Base-by-base conservation (phyloP, 1,284 basidiomycete genomes). In the Ganoderma meredithae region DNA sequence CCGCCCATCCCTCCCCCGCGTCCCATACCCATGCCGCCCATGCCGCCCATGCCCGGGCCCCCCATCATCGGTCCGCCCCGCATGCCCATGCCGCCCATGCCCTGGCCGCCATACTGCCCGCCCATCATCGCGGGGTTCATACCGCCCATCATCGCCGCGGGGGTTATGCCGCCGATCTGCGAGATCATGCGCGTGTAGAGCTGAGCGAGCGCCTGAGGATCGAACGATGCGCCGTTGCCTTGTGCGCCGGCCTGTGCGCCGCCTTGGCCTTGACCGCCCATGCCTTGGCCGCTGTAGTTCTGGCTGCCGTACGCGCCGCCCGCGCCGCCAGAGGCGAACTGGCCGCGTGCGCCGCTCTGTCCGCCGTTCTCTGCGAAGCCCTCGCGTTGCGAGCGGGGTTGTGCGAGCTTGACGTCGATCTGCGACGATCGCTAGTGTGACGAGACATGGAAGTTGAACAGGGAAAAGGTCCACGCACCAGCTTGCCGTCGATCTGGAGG, bases 401-500 rank as follows among this genome's bases (percentile, higher is more conserved):
- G 95, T 8, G 95, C 95, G 68, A 95, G 86, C 81, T 98, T 98
- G 65, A 98, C 95, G 77, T 99, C 96, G 74, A 99, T 96, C 95
- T 97, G 73, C 1, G 58, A 17, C 13, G 31, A 22, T 56, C 1
- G 33, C 60, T 70, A 49, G 71, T 36, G 36, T 36, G 36, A 36
- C 36, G 36, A 36, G 36, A 36, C 3, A 9, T 6, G 36, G 31
- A 19, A 60, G 53, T 15, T 44, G n/a, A 8, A 40, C 31, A 44
- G 67, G 7, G 27, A 15, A 8, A 31, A 1, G 3, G 61, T 40
- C 6, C 10, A 82, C 92, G 70, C 73, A 95, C 95, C 78, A 94
- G 79, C 83, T 96, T 96, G n/a, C 95, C 95, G 76, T 97, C 95
- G 68, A 97, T 92, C 77, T 95, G 92, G 36, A 97, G 85, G 71